Base-by-base conservation (phyloP, 306 rosid species). In the Acacia crassicarpa region DNA sequence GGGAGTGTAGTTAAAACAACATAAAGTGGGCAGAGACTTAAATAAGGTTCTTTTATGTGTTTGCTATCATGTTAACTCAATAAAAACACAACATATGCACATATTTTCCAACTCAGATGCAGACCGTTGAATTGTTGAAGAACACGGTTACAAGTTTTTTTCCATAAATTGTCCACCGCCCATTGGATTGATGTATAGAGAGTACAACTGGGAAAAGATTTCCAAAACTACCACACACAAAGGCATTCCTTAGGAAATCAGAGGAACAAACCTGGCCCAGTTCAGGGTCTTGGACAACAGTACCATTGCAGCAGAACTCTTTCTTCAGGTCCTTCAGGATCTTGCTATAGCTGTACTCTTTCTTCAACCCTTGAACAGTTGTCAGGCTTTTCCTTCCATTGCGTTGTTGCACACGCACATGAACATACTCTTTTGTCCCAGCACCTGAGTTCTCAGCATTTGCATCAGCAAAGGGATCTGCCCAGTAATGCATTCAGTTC, bases 401-500 rank as follows among this genome's bases (percentile, higher is more conserved):
- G 33, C 75, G 75, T 49, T 71, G 58, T 45, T 71, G 75, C 8
- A 71, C 75, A 22, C 75, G 75, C 58, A 71, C 75, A 71, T 71
- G 75, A 43, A 71, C 22, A 71, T 71, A 44, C 19, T 71, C 75
- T 23, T 71, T 71, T 22, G 75, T 44, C 35, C 74, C 74, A 69
- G 74, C 74, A 69, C 54, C 20, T 5, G 74, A 69, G 51, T 69
- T 56, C 58, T 71, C 75, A 14, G 58, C 75, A 71, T 71, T 71
- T 22, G 75, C 75, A 43, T 71, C 75, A 23, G 75, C 75, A 71
- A 71, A 71, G 75, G 75, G 75, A 45, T 71, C 75, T 71, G 75
- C 38, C 75, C 40, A 44, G 14, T 23, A 45, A 71, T 6, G n/a
- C 75, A 44, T 43, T 49, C 75, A 71, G 8, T 15, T 71, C 54